Conservation (phyloP, 2,329 filamentous ascomycete genomes). For the Aspergillus puulaauensis region DNA sequence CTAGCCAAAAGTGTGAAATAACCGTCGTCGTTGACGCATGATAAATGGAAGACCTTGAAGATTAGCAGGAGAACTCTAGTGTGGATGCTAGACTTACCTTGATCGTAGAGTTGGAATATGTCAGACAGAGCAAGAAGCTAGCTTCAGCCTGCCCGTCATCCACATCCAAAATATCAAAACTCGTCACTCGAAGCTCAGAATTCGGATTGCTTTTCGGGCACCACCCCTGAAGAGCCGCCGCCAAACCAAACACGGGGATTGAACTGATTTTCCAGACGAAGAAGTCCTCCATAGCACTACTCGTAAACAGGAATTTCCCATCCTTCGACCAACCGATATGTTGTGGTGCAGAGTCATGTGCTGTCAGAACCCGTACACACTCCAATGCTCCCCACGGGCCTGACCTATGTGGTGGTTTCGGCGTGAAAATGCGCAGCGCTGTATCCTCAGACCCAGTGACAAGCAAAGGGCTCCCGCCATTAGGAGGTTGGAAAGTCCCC, state of each 20-base stretch:
- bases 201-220: slow-evolving; percentile 50
- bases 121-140: slow-evolving; percentile 65
- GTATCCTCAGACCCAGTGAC: slow-evolving; percentile 73
- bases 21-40: slow-evolving; percentile 18
- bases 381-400: slow-evolving; percentile 31
- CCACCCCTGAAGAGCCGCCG: slow-evolving; percentile 52
- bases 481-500: slow-evolving; percentile 43
- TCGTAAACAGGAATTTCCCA: slow-evolving; percentile 74
- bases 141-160: slow-evolving; percentile 23
- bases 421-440: slow-evolving; percentile 66
- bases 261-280: slow-evolving; percentile 72
- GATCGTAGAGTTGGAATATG: slow-evolving; percentile 79
- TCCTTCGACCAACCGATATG: slow-evolving; percentile 70
- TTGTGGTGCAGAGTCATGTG: slow-evolving; percentile 82
- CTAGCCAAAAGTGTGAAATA: slow-evolving; percentile 48
- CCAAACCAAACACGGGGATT: slow-evolving; percentile 54
- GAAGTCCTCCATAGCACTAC: slow-evolving; percentile 84
- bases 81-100: slow-evolving; percentile 35
- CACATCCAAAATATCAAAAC: slow-evolving; percentile 62
- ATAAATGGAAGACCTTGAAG: slow-evolving; percentile 43
- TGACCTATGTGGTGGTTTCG: slow-evolving; percentile 15
- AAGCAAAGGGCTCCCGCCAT: slow-evolving; percentile 42
- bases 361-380: slow-evolving; percentile 67
- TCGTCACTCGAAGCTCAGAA: slow-evolving; percentile 75
- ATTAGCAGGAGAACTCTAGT: no score